These are phyloP conservation scores for Agastache rugosa DNA, from an alignment of 257 asterid genomes.

Conservation along the genomic window DNA sequence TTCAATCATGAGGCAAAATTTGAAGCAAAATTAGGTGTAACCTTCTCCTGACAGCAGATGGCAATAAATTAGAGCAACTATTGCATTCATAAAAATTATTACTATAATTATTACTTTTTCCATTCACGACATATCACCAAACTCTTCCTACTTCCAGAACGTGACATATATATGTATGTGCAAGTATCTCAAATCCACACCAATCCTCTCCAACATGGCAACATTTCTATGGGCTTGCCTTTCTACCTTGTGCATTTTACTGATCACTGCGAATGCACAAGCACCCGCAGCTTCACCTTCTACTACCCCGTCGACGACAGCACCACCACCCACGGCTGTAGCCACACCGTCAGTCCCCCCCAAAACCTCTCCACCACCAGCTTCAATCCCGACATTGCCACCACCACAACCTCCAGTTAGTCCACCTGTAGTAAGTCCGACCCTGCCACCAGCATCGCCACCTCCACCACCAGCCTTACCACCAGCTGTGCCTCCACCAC, in stretches of 20 bases:
- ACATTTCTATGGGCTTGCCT: constrained; percentile 47
- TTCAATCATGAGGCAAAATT: constrained; percentile 12
- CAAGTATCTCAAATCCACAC: constrained; percentile 40
- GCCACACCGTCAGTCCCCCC: constrained; percentile 50
- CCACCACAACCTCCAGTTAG: constrained; percentile 62
- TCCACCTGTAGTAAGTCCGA: constrained; percentile 32
- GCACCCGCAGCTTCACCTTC: constrained; percentile 86
- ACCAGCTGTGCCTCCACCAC: too few species aligned
- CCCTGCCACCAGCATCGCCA: constrained; percentile 26
- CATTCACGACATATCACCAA: constrained; percentile 58
- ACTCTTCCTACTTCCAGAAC: constrained; percentile 34
- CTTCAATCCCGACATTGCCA: constrained; percentile 50
- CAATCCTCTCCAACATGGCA: constrained; percentile 59
- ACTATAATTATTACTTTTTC: constrained; percentile 35
- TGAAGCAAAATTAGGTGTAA: constrained; percentile 15
- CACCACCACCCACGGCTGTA: constrained; percentile 53
- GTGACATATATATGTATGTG: constrained; percentile 37
- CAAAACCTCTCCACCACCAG: constrained; percentile 48
- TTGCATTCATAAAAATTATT: constrained; percentile 42
- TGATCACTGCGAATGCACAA: constrained; percentile 68
- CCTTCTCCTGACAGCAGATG: constrained; percentile 27
- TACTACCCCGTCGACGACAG: constrained; percentile 40
- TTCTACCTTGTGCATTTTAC: constrained; percentile 58
- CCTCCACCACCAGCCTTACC: constrained; percentile 35
- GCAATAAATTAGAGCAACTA: constrained; percentile 41